phyloP scores from a whole-genome alignment of 495 filamentous ascomycete species.

The Xylaria venustula region DNA sequence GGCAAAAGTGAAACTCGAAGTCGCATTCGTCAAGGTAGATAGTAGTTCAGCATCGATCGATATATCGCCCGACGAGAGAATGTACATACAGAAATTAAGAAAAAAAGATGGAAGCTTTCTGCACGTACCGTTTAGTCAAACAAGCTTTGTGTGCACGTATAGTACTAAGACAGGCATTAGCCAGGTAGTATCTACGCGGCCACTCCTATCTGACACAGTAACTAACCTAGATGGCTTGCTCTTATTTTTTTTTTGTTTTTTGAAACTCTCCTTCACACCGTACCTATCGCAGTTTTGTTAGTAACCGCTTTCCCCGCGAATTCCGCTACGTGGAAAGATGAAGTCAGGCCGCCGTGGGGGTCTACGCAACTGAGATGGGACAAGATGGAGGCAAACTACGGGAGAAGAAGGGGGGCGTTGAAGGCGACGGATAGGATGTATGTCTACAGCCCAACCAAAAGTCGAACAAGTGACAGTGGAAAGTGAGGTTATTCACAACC shows the following conservation, averaged over 20 bases:
- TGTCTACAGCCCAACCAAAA: neutral
- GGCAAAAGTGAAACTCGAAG: neutral
- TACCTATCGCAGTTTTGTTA: neutral
- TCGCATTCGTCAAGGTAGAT: neutral
- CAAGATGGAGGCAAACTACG: too few species aligned
- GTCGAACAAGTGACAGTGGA: neutral
- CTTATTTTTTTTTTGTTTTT: too few species aligned
- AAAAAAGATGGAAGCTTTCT: neutral
- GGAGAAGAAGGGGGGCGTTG: too few species aligned
- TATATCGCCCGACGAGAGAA: too few species aligned
- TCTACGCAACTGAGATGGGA: too few species aligned
- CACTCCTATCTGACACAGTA: too few species aligned
- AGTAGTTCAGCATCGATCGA: neutral
- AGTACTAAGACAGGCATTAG: neutral
- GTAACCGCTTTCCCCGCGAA: neutral
- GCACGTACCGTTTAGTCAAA: neutral
- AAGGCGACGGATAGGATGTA: too few species aligned
- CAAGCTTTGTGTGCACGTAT: too few species aligned
- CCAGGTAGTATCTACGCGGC: neutral
- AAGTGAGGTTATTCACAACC: neutral
- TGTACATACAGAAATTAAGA: too few species aligned
- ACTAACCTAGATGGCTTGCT: too few species aligned
- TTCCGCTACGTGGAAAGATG: neutral
- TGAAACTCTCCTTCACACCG: neutral
- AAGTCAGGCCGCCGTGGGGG: neutral